Evolutionary conservation across 2,329 filamentous ascomycete species (phyloP), one percentile per base, ranked within the genome.

Genomic region (Phialocephala subalpina): DNA sequence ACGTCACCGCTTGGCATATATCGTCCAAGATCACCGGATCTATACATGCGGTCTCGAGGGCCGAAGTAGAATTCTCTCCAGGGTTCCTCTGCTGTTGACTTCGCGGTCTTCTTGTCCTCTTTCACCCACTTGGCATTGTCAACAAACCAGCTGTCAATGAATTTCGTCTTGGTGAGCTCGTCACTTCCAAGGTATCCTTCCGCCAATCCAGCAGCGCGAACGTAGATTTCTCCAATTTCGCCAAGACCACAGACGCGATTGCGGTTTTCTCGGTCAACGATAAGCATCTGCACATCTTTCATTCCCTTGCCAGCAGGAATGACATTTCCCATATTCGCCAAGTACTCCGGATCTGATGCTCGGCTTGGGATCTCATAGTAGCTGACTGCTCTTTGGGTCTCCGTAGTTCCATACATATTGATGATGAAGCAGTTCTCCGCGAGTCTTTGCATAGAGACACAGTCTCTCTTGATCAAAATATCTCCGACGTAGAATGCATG

Each of bases 401-500:
- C 94, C 0, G 94, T 97, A 0, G 93, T 93, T 49, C 94, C 94
- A 75, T 94, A 97, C 88, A 95, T 92, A 79, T 94, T 95, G 70
- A 93, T 85, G 67, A 97, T 94, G 68, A 84, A 84, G 66, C 88
- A 88, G 69, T 95, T 94, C 0, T 86, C 83, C 0, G 91, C 94
- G 42, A 97, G 84, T 55, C 87, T 84, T 65, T 92, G 92, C n/a
- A 98, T 82, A 27, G 86, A 85, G 49, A 84, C 84, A 79, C 93
- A 97, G 73, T 98, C 95, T 75, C 89, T 86, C 76, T 90, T 97
- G 69, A 93, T 97, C 57, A 98, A 79, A 38, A 97, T 83, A 75
- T 98, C 95, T 36, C 96, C 96, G 0, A 98, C 95, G 69, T 95
- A 98, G 83, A 98, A 95, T 20, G 90, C 93, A 64, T 88, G 84